Percentiles rank a stretch among this genome's conserved stretches.
phyloP scores from a whole-genome alignment of 1,139 yeast genomes.

The Scheffersomyces cryptocercus region DNA sequence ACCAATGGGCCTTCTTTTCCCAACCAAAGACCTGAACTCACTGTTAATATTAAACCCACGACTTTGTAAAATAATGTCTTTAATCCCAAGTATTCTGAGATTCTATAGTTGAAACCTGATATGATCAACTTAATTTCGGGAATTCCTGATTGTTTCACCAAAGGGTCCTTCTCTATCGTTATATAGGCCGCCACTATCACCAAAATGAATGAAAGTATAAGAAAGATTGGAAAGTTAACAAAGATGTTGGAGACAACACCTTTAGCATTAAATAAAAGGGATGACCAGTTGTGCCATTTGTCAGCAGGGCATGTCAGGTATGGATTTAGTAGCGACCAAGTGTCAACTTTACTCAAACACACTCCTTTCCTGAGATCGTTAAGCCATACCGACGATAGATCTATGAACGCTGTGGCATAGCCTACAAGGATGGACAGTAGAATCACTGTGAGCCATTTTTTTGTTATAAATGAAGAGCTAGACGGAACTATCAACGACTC shows the following conservation, averaged over 20 bases:
- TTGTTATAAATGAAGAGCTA: constrained; percentile 15
- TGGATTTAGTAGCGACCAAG: constrained; percentile 47
- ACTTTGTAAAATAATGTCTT: constrained; percentile 51
- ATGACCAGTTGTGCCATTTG: constrained; percentile 46
- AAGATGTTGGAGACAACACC: constrained; percentile 20
- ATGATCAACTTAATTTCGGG: constrained; percentile 66
- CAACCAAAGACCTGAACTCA: constrained; percentile 84
- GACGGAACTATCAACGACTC: constrained; percentile 12
- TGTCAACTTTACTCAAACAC: constrained; percentile 37
- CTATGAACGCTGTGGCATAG: constrained; percentile 57
- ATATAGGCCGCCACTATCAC: constrained; percentile 32
- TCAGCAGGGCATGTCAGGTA: constrained; percentile 47
- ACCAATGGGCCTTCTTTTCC: constrained; percentile 96
- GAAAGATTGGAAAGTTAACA: constrained; percentile 41
- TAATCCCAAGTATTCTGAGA: constrained; percentile 47
- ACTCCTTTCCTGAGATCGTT: constrained; percentile 58
- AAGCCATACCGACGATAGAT: constrained; percentile 61
- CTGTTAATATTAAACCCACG: constrained; percentile 59
- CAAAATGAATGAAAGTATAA: constrained; percentile 28
- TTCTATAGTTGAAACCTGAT: constrained; percentile 54
- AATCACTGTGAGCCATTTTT: constrained; percentile 64
- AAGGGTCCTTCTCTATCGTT: constrained; percentile 36
- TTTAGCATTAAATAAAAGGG: constrained; percentile 24
- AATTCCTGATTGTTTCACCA: constrained; percentile 65
- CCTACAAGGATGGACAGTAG: constrained; percentile 60